These are phyloP conservation scores for Beauveria caledonica DNA, from an alignment of 2,329 filamentous ascomycete genomes.

Conservation along the genomic window DNA sequence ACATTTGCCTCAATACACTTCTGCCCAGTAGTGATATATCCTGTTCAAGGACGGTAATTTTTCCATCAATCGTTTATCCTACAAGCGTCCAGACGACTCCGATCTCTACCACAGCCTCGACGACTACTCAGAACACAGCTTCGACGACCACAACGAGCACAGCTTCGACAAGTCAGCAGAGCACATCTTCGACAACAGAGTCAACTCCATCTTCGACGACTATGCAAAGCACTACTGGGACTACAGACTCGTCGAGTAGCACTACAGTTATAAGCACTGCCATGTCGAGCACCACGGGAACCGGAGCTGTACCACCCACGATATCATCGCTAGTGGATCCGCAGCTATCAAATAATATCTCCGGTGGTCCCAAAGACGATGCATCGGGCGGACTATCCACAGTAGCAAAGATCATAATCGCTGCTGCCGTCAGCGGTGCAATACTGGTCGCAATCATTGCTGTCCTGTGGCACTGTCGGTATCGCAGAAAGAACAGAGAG, in stretches of 20 bases:
- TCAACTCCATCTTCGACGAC: neutral
- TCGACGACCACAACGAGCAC: neutral
- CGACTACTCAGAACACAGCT: neutral
- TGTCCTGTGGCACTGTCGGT: conserved; percentile 8
- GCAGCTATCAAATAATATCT: neutral
- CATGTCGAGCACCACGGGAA: neutral
- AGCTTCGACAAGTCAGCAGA: neutral
- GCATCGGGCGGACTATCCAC: neutral
- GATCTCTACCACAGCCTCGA: neutral
- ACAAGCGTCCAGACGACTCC: neutral
- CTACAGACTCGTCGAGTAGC: neutral
- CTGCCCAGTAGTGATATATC: conserved; percentile 7
- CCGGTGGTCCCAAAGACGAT: neutral
- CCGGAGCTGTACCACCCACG: neutral
- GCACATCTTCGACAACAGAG: neutral
- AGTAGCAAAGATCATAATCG: conserved; percentile 2
- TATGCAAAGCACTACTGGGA: neutral
- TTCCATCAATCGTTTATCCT: neutral
- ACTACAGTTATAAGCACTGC: neutral
- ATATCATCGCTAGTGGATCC: conserved; percentile 9
- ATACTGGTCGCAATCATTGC: conserved; percentile 7
- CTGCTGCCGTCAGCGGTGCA: neutral
- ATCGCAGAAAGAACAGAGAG: neutral
- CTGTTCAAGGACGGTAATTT: neutral
- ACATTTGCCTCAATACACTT: conserved; percentile 17